These are phyloP conservation scores for Anethum foeniculum DNA, from an alignment of 140 eudicot species.

Conservation along the genomic window DNA sequence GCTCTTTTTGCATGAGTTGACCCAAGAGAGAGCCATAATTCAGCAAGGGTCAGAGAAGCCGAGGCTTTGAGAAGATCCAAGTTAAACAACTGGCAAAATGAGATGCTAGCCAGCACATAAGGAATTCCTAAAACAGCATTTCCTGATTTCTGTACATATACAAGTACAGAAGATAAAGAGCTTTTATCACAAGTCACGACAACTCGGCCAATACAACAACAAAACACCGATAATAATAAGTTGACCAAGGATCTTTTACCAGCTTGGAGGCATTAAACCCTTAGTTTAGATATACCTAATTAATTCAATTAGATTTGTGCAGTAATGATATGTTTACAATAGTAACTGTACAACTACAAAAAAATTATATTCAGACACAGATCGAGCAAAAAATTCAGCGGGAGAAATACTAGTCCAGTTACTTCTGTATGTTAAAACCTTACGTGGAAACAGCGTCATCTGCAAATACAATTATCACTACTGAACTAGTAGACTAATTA, in stretches of 20 bases:
- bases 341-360: background rate
- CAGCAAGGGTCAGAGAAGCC: conserved; percentile 82
- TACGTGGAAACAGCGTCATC: background rate
- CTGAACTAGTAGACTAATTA: background rate
- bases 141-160: conserved; percentile 64
- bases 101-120: conserved; percentile 85
- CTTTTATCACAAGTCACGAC: background rate
- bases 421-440: background rate
- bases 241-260: background rate
- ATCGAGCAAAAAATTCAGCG: background rate
- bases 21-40: conserved; percentile 84
- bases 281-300: background rate
- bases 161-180: background rate
- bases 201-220: background rate
- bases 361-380: background rate
- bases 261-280: background rate
- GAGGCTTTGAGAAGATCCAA: conserved; percentile 90
- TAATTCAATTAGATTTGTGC: background rate
- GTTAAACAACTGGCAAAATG: conserved; percentile 81
- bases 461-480: background rate
- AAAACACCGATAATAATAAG: background rate
- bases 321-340: background rate
- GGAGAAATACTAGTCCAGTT: background rate
- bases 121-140: conserved; percentile 94
- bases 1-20: conserved; percentile 81